phyloP scores from a whole-genome alignment of 306 rosid species.

The Sindora glabra region DNA sequence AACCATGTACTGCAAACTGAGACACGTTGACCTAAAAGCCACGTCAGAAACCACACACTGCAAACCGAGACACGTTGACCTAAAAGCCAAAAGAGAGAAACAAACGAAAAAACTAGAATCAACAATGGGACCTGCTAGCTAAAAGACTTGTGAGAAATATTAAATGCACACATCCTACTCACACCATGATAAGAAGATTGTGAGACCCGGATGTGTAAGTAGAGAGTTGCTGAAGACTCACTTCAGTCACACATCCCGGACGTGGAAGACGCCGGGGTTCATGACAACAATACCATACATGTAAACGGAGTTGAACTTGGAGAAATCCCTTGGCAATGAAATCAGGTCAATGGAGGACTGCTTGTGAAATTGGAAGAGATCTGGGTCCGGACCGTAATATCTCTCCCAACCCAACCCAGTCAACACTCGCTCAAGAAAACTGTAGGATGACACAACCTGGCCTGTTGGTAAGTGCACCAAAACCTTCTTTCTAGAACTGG shows the following conservation, averaged over 20 bases:
- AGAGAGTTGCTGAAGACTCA: too few relatives aligned
- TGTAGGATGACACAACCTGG: slow-evolving; percentile 53
- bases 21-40: too few relatives aligned
- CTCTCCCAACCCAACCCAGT: slow-evolving; percentile 88
- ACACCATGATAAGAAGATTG: too few relatives aligned
- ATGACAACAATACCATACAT: slow-evolving; percentile 91
- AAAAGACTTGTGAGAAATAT: too few relatives aligned
- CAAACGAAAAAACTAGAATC: too few relatives aligned
- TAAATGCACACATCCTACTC: too few relatives aligned
- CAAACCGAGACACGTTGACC: too few relatives aligned
- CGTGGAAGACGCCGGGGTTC: slow-evolving; percentile 80
- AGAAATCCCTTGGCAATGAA: slow-evolving; percentile 74
- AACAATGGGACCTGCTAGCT: too few relatives aligned
- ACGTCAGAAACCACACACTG: too few relatives aligned
- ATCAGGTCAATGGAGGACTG: slow-evolving; percentile 80
- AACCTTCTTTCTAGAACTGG: slow-evolving; percentile 39
- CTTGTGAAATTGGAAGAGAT: slow-evolving; percentile 78
- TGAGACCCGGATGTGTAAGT: too few relatives aligned
- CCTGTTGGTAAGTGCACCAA: slow-evolving; percentile 70
- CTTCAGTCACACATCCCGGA: slow-evolving; percentile 40
- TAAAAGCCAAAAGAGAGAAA: too few relatives aligned
- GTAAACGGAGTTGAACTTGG: slow-evolving; percentile 71
- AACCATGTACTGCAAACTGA: too few relatives aligned
- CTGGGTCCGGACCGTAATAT: slow-evolving; percentile 81
- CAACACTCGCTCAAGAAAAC: slow-evolving; percentile 52